These are phyloP conservation scores for Cyclanthera cordifolia DNA, from an alignment of 306 rosid species.

Conservation along the genomic window DNA sequence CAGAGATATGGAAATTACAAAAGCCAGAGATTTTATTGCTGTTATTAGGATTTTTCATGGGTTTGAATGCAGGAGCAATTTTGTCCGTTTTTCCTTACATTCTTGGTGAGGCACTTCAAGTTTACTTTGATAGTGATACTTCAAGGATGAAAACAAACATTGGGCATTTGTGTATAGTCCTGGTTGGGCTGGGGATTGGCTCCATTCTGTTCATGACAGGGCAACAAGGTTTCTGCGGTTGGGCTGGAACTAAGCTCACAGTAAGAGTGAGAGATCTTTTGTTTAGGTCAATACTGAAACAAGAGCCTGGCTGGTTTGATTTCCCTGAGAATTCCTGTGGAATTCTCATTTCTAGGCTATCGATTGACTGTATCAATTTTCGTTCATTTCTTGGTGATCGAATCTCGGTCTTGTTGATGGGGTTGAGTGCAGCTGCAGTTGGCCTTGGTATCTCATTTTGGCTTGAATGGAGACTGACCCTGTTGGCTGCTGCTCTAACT, in stretches of 20 bases:
- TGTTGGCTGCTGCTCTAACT: conserved; percentile 64
- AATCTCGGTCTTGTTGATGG: conserved; percentile 80
- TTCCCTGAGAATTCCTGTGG: conserved; percentile 68
- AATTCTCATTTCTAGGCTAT: conserved; percentile 60
- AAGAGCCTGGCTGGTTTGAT: conserved; percentile 97
- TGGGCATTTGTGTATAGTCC: conserved; percentile 43
- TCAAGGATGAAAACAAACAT: conserved; percentile 32
- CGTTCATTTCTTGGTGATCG: conserved; percentile 66
- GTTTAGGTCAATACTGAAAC: conserved; percentile 62
- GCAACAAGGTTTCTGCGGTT: conserved; percentile 84
- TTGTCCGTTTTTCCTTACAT: conserved; percentile 59
- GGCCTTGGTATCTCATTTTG: conserved; percentile 52
- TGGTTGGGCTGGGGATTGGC: conserved; percentile 75
- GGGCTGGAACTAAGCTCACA: conserved; percentile 89
- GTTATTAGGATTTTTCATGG: conserved; percentile 48
- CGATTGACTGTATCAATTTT: conserved; percentile 50
- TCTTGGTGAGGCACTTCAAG: conserved; percentile 51
- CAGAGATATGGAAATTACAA: conserved; percentile 58
- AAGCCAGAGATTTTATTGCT: conserved; percentile 51
- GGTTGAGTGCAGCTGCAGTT: conserved; percentile 62
- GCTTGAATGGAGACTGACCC: conserved; percentile 43
- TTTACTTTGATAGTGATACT: conserved; percentile 33
- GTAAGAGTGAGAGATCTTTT: conserved; percentile 61
- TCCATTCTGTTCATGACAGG: conserved; percentile 72
- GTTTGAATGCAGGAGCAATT: conserved; percentile 68